Evolutionary conservation across 306 rosid species (phyloP).

Genomic region (Castanopsis chinensis): DNA sequence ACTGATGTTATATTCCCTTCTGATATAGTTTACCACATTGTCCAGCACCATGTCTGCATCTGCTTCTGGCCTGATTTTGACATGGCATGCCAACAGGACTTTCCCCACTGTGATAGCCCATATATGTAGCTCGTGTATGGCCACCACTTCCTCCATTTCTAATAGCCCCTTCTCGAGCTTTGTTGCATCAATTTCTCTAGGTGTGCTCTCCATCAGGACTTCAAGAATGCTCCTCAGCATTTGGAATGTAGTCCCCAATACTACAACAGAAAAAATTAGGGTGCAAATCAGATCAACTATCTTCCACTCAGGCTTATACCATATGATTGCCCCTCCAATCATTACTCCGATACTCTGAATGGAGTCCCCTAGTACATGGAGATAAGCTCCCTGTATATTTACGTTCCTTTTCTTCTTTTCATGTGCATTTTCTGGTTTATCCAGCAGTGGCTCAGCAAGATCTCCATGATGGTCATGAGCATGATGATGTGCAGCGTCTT

Average conservation of each 20-base stretch:
- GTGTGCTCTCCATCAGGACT: constrained; percentile 80
- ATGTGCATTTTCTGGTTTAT: constrained; percentile 24
- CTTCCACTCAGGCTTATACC: constrained; percentile 66
- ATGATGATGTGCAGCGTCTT: constrained; percentile 18
- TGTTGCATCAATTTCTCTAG: constrained; percentile 72
- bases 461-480: constrained; percentile 29
- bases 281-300: constrained; percentile 73
- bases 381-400: constrained; percentile 76
- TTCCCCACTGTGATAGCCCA: constrained; percentile 86
- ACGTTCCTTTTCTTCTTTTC: constrained; percentile 53
- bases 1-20: constrained; percentile 70
- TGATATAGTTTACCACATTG: constrained; percentile 60
- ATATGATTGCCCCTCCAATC: constrained; percentile 78
- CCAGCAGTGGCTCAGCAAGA: constrained; percentile 41
- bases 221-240: constrained; percentile 72
- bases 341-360: constrained; percentile 74
- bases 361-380: constrained; percentile 78
- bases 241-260: constrained; percentile 63
- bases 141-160: constrained; percentile 74
- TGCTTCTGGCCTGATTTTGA: constrained; percentile 73
- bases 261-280: constrained; percentile 57
- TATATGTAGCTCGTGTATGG: constrained; percentile 76
- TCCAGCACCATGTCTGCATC: constrained; percentile 67
- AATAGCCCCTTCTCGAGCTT: constrained; percentile 55
- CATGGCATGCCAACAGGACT: constrained; percentile 73